Percentiles rank a stretch among this genome's conserved stretches.
phyloP scores from a whole-genome alignment of 1,139 yeast genomes.

The Pichia sp. region DNA sequence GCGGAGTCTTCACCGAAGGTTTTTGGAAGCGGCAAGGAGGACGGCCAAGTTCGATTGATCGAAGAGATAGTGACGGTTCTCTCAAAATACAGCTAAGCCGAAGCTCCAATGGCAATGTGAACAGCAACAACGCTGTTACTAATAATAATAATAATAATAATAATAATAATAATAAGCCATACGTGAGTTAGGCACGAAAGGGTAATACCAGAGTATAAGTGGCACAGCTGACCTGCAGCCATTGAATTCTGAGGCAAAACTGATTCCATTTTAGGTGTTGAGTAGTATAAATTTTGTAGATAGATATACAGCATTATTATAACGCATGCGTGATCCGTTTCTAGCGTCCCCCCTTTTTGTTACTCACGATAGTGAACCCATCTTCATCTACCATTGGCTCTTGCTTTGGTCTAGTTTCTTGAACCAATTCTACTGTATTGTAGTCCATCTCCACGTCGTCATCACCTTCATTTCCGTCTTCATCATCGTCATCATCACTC shows the following conservation, averaged over 20 bases:
- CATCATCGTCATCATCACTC: constrained; percentile 38
- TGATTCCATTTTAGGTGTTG: background rate
- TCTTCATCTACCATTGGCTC: constrained; percentile 84
- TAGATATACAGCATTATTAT: background rate
- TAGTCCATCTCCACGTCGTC: constrained; percentile 30
- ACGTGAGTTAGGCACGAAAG: background rate
- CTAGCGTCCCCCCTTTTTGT: constrained; percentile 40
- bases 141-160: background rate
- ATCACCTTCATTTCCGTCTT: constrained; percentile 34
- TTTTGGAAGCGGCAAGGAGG: constrained; percentile 22
- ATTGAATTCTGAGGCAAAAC: background rate
- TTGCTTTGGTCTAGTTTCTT: constrained; percentile 23
- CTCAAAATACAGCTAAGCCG: constrained; percentile 13
- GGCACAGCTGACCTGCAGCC: too few species aligned
- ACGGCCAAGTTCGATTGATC: constrained; percentile 12
- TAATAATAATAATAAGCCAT: background rate
- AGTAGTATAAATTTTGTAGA: background rate
- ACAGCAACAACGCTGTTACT: background rate
- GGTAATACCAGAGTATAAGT: background rate
- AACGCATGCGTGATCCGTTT: background rate
- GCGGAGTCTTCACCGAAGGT: constrained; percentile 18
- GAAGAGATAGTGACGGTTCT: constrained; percentile 18
- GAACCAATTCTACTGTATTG: constrained; percentile 26
- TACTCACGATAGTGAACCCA: constrained; percentile 85
- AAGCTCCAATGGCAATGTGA: background rate